These are phyloP conservation scores for Termitomyces sp. DNA, from an alignment of 768 basidiomycete species.

Conservation along the genomic window DNA sequence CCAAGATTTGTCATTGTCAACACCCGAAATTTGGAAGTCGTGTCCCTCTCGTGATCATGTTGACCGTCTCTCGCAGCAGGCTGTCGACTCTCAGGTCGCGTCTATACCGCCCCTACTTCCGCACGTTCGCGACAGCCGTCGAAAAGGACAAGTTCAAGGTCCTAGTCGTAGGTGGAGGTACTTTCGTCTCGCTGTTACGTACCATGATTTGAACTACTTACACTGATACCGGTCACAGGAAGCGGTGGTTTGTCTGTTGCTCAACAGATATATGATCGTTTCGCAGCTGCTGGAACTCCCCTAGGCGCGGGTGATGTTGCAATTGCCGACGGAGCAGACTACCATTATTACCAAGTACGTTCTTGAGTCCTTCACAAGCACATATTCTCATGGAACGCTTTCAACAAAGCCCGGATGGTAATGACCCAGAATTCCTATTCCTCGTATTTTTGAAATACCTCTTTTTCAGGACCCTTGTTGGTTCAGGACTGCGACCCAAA, in stretches of 20 bases:
- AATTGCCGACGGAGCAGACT: slow-evolving; percentile 77
- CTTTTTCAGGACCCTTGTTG: slow-evolving; percentile 78
- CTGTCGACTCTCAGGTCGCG: slow-evolving; percentile 1
- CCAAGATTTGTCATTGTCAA: no score
- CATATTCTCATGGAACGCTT: not conserved
- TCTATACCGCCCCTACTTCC: not conserved
- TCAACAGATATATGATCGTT: slow-evolving; percentile 82
- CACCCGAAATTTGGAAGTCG: not conserved
- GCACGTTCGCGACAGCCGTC: slow-evolving; percentile 27
- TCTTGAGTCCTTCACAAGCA: not conserved
- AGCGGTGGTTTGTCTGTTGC: slow-evolving; percentile 80
- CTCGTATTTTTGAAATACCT: not conserved
- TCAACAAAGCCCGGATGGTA: slow-evolving; percentile 83
- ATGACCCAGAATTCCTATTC: slow-evolving; percentile 11
- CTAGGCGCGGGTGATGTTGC: slow-evolving; percentile 76
- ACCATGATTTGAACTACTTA: not conserved
- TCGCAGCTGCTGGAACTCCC: slow-evolving; percentile 64
- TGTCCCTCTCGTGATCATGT: slow-evolving; percentile 3
- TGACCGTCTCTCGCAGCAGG: slow-evolving; percentile 7
- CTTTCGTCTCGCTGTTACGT: slow-evolving; percentile 21
- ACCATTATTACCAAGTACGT: slow-evolving; percentile 80
- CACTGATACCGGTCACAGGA: slow-evolving; percentile 41
- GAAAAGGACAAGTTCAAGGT: slow-evolving; percentile 69
- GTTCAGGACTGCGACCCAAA: slow-evolving; percentile 79
- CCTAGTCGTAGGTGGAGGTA: slow-evolving; percentile 85